Evolutionary conservation across 2,329 filamentous ascomycete species (phyloP), one percentile per base, ranked within the genome.

Genomic region (Boeremia exigua): DNA sequence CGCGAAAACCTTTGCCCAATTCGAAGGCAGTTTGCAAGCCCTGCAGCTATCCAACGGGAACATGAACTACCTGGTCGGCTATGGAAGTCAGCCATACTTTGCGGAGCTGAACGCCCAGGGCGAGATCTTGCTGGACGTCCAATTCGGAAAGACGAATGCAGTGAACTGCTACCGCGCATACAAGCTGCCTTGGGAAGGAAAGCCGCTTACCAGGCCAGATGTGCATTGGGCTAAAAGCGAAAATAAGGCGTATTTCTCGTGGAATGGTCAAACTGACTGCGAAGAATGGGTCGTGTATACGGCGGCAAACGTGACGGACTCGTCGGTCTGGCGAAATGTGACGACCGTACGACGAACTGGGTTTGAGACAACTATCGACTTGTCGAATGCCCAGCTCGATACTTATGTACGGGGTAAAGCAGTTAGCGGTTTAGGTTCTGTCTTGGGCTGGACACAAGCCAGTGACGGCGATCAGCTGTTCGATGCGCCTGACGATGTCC

Each of bases 71-170:
- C 6, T 45, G 2, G 6, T 45, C 19, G 29, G 42, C 8, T 45
- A 34, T 15, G 42, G 42, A 33, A 34, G 19, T 9, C 42, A 45
- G 42, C 42, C 29, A 2, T 45, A 77, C 2, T 81, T 78, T 54
- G 80, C 77, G 10, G 82, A 85, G 61, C 81, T 74, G 59, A 61
- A 70, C 0, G 43, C 64, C 11, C 65, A 77, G 19, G 79, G 78
- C 19, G 66, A 72, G 6, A 58, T 78, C 14, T 63, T 81, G 2
- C 77, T 78, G 50, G 75, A 78, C 39, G 69, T 74, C 1, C 78
- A 80, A 47, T 76, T 79, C 43, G 76, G 72, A n/a, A 67, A 58
- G 30, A 60, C 42, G 63, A 44, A 72, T 19, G 39, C 68, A 8
- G 71, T 75, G 9, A 74, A 75, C 39, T 69, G 61, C 8, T 78